Evolutionary conservation across 768 basidiomycete genomes (phyloP).

Genomic region (Dacryopinax spathularia): DNA sequence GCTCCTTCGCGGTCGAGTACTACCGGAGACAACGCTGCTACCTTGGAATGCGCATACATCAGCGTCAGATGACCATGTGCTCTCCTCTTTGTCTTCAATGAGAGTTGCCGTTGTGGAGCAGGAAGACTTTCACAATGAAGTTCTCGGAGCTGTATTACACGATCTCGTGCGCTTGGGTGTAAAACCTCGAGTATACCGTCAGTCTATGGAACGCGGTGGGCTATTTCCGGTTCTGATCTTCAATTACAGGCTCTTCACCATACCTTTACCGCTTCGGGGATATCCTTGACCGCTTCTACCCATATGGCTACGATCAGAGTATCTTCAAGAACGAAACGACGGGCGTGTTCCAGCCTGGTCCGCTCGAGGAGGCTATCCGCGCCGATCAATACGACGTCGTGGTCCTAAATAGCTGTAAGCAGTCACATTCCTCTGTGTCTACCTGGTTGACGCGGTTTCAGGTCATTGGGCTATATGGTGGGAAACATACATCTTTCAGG

Average conservation of each 20-base stretch:
- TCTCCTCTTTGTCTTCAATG: neutral
- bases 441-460: neutral
- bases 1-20: neutral
- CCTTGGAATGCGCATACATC: neutral
- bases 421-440: neutral
- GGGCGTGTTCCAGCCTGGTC: neutral
- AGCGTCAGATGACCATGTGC: neutral
- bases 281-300: neutral
- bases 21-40: neutral
- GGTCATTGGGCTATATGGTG: slow-evolving; percentile 1
- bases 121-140: neutral
- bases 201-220: neutral
- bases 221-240: neutral
- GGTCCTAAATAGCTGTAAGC: neutral
- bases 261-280: neutral
- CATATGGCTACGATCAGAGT: neutral
- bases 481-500: neutral
- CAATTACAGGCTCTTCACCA: neutral
- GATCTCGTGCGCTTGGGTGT: neutral
- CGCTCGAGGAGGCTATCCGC: neutral
- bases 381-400: neutral
- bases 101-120: neutral
- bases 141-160: neutral
- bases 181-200: neutral
- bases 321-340: neutral